Conservation (phyloP, 441 rosid genomes). For the Daphne laureola region DNA sequence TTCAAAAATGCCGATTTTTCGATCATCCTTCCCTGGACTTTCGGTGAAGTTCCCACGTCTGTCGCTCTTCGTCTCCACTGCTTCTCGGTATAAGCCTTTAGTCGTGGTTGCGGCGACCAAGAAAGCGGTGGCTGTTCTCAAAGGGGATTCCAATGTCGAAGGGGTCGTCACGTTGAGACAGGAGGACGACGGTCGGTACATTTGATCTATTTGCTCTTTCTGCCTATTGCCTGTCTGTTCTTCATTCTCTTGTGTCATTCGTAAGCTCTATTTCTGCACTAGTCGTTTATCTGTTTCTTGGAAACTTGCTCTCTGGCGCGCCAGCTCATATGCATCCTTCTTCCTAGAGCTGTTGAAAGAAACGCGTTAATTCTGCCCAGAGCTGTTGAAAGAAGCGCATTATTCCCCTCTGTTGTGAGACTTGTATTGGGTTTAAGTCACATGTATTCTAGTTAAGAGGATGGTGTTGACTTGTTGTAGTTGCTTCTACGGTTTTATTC, state of each 20-base stretch:
- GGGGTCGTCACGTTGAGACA: conserved; percentile 80
- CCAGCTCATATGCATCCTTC: neutral
- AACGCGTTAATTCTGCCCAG: neutral
- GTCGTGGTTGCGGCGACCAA: conserved; percentile 54
- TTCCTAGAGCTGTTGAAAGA: neutral
- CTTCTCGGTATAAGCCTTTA: conserved; percentile 29
- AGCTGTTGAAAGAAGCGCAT: neutral
- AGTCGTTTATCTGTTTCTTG: neutral
- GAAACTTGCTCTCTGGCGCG: too few species aligned
- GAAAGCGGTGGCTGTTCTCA: conserved; percentile 84
- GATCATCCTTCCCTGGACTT: conserved; percentile 43
- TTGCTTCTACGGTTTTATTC: too few species aligned
- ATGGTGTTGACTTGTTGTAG: too few species aligned
- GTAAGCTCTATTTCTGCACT: neutral
- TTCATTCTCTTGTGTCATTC: neutral
- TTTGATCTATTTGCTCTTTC: neutral
- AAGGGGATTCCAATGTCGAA: conserved; percentile 64
- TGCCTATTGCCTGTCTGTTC: neutral
- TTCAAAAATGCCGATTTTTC: conserved; percentile 10
- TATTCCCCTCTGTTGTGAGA: neutral
- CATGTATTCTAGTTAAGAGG: too few species aligned
- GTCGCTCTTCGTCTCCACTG: conserved; percentile 29
- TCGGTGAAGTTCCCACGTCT: conserved; percentile 37
- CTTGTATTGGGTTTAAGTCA: neutral
- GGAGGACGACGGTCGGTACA: conserved; percentile 48